Conservation (phyloP, 2,329 filamentous ascomycete species). For the Dendrostoma leiphaemia region DNA sequence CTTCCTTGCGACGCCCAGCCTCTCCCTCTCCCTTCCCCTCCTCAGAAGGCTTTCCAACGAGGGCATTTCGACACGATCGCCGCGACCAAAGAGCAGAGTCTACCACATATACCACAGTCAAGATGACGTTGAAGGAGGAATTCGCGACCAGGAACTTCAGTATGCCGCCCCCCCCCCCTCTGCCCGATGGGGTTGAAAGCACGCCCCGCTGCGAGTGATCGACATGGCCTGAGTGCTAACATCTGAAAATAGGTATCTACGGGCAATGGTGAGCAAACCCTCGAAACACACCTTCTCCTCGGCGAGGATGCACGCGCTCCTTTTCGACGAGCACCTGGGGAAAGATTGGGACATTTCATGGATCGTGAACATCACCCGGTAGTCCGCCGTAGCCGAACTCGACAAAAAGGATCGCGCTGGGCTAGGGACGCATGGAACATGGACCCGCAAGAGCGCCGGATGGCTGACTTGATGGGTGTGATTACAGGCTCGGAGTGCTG, state of each 20-base stretch:
- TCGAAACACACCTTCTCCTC: not conserved
- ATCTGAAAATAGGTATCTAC: conserved; percentile 59
- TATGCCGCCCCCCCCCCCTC: no score
- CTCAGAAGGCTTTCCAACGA: not conserved
- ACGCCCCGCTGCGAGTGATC: conserved; percentile 14
- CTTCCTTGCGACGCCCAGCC: not conserved
- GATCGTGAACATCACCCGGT: no score
- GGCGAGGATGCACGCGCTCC: not conserved
- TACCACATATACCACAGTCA: conserved; percentile 33
- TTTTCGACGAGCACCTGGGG: not conserved
- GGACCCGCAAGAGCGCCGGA: not conserved
- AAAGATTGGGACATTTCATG: no score
- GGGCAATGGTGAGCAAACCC: conserved; percentile 66
- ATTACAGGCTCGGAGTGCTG: conserved; percentile 62
- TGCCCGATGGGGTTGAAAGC: no score
- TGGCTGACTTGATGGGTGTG: conserved; percentile 20
- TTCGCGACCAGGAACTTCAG: conserved; percentile 74
- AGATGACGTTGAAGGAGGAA: conserved; percentile 70
- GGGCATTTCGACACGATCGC: not conserved
- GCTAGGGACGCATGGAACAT: not conserved
- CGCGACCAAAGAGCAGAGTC: conserved; percentile 1
- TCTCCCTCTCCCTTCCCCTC: not conserved
- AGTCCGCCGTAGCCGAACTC: no score
- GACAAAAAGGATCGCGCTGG: no score
- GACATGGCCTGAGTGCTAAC: conserved; percentile 30